Conservation (phyloP, 176 grass and related monocot species). For the Paspalum vaginatum region DNA sequence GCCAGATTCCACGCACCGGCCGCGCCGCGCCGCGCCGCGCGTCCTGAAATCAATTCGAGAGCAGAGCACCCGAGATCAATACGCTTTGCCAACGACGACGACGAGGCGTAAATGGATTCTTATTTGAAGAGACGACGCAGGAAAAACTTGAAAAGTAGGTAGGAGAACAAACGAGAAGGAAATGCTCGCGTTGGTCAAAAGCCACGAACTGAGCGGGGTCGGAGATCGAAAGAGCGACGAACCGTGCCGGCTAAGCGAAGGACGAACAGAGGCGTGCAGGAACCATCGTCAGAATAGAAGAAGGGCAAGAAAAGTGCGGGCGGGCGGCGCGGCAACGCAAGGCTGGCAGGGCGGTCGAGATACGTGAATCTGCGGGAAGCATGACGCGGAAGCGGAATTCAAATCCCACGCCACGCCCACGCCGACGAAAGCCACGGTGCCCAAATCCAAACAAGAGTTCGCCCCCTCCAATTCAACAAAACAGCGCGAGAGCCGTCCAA, state of each 20-base stretch:
- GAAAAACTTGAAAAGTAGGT: neutral
- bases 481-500: neutral
- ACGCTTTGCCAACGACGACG: neutral
- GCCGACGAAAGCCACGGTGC: neutral
- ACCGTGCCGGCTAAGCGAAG: conserved; percentile 27
- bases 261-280: conserved; percentile 27
- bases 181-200: conserved; percentile 28
- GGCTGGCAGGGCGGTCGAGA: neutral
- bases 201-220: neutral
- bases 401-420: conserved; percentile 2
- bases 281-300: neutral
- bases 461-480: neutral
- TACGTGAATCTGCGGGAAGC: conserved; percentile 30
- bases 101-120: neutral
- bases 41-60: conserved; percentile 17
- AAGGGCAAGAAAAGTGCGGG: neutral
- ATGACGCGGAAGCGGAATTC: conserved; percentile 6
- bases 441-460: conserved; percentile 28
- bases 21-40: neutral
- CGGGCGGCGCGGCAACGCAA: neutral
- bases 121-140: neutral
- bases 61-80: conserved; percentile 24
- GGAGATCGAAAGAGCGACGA: conserved; percentile 14
- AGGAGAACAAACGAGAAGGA: neutral
- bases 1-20: neutral